Base-by-base conservation (phyloP, 768 basidiomycete genomes). In the Agaricus sinodeliciosus region DNA sequence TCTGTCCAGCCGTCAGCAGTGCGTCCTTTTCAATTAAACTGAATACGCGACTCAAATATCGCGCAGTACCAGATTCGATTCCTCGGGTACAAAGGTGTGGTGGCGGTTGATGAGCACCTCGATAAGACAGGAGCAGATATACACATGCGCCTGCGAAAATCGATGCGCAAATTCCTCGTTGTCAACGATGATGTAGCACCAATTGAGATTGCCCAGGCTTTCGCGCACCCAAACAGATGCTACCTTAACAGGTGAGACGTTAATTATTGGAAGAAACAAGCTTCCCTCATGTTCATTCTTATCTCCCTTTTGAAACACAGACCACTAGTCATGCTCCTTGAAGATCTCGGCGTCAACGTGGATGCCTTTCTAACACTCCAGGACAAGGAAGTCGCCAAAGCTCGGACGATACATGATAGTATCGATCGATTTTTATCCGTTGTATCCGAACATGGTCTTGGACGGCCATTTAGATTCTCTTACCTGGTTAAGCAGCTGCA, bases 1-100 rank as follows among this genome's bases (percentile, higher is more conserved):
- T 61, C 69, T 0, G 56, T 80, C 9, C 63, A 74, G 55, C 86
- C 87, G 13, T 80, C 78, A 43, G 86, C 80, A 3, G 87, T 87
- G 58, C 69, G 82, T 59, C 12, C n/a, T 50, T 31, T n/a, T 8
- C 37, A 37, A 40, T 13, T 18, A 22, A 15, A 35, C 26, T 47
- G 45, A 48, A 43, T 43, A 49, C 45, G 4, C 12, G 7, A 19
- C 40, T 54, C 39, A 54, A 8, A 15, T 42, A 54, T 31, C 22
- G 41, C n/a, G 22, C 50, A 86, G 77, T 87, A 83, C 63, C 88
- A 88, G 69, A 90, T 92, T 45, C 81, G 91, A 43, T 87, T 92
- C 63, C 64, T 92, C 42, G 90, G 88, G 16, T 90, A 75, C 67
- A 94, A 94, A 65, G 92, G 91, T 0, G 79, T 93, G 19, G 85